Evolutionary conservation across 1,139 yeast genomes (phyloP).

Genomic region (Sugiyamaella paludigena): DNA sequence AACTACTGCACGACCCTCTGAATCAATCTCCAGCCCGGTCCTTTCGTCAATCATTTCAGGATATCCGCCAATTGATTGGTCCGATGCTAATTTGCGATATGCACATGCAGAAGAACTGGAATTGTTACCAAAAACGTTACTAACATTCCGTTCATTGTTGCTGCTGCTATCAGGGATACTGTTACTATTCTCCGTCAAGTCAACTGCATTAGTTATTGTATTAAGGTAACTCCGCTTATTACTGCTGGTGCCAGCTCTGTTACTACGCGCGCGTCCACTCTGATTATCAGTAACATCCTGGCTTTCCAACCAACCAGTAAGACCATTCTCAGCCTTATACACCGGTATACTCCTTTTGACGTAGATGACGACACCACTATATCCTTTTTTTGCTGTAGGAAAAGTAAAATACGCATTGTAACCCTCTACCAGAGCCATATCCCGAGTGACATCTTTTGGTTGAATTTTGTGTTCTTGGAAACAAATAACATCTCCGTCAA

Average conservation of each 20-base stretch:
- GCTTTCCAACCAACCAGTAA: slow-evolving; percentile 62
- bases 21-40: slow-evolving; percentile 54
- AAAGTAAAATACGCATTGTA: slow-evolving; percentile 67
- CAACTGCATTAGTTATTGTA: too few species aligned
- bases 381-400: slow-evolving; percentile 65
- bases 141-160: too few species aligned
- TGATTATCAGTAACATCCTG: slow-evolving; percentile 22
- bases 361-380: slow-evolving; percentile 89
- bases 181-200: too few species aligned
- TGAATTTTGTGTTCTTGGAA: slow-evolving; percentile 84
- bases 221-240: too few species aligned
- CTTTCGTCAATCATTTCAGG: slow-evolving; percentile 43
- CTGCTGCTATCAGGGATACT: too few species aligned
- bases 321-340: slow-evolving; percentile 81
- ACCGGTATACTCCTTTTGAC: slow-evolving; percentile 53
- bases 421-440: slow-evolving; percentile 56
- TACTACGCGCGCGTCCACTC: slow-evolving; percentile 10
- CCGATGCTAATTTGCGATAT: slow-evolving; percentile 4
- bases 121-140: too few species aligned
- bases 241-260: not conserved
- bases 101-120: slow-evolving; percentile 3
- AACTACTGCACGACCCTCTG: slow-evolving; percentile 80
- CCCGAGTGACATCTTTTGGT: slow-evolving; percentile 45
- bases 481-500: slow-evolving; percentile 75
- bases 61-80: slow-evolving; percentile 59